phyloP scores from a whole-genome alignment of 2,329 filamentous ascomycete genomes.

The Nemania diffusa region DNA sequence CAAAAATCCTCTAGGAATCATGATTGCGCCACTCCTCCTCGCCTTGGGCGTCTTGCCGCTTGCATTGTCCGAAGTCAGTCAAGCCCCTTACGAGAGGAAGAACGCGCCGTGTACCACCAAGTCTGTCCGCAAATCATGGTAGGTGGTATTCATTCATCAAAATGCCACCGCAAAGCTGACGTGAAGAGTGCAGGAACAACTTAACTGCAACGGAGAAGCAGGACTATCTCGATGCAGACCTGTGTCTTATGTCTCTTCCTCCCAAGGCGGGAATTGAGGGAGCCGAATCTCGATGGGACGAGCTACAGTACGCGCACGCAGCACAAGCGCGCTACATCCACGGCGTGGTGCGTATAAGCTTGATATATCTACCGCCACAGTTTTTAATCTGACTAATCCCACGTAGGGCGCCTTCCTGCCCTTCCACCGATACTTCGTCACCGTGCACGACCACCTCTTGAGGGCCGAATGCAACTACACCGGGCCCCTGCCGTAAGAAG shows the following conservation, averaged over 20 bases:
- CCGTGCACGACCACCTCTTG: conserved; percentile 48
- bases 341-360: conserved; percentile 38
- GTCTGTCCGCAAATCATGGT: conserved; percentile 39
- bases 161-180: neutral
- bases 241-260: conserved; percentile 48
- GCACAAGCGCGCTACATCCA: conserved; percentile 47
- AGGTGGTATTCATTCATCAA: neutral
- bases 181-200: conserved; percentile 23
- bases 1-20: conserved; percentile 7
- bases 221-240: conserved; percentile 48
- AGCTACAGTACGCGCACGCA: conserved; percentile 50
- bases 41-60: conserved; percentile 16
- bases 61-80: neutral
- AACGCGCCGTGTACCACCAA: conserved; percentile 26
- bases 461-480: conserved; percentile 47
- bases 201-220: conserved; percentile 43
- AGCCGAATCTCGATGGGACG: conserved; percentile 48
- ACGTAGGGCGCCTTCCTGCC: conserved; percentile 49
- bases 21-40: conserved; percentile 6
- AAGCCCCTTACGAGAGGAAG: conserved; percentile 32
- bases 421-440: conserved; percentile 51
- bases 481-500: conserved; percentile 40
- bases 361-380: neutral
- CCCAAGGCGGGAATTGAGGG: conserved; percentile 42
- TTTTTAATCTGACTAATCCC: neutral